Percentiles rank a stretch among this genome's conserved stretches.
Evolutionary conservation across 139 green algal species (phyloP).

Genomic region (Astrephomene gubernaculifera): DNA sequence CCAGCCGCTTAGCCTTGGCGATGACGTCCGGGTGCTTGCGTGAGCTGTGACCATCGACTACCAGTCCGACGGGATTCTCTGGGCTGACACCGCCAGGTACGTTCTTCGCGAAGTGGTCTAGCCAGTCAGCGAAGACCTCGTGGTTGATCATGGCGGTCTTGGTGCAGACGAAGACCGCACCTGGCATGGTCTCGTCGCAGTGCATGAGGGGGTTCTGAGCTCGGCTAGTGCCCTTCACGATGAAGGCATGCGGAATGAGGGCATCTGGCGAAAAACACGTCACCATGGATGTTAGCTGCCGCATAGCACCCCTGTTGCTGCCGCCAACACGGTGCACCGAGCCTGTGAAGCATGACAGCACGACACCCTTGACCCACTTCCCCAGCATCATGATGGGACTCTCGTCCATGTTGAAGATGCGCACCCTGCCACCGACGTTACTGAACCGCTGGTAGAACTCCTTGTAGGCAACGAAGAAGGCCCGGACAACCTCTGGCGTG

Average conservation of each 20-base stretch:
- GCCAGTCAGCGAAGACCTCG: not conserved
- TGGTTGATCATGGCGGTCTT: not conserved
- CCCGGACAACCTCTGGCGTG: not conserved
- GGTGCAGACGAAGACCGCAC: no score
- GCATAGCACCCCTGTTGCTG: not conserved
- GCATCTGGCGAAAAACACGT: not conserved
- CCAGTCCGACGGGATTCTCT: no score
- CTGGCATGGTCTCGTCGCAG: no score
- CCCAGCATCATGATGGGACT: not conserved
- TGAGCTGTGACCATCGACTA: no score
- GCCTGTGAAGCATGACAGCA: not conserved
- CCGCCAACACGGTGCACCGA: not conserved
- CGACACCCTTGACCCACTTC: not conserved
- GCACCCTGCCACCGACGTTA: not conserved
- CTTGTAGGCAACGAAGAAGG: not conserved
- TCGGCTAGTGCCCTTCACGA: not conserved
- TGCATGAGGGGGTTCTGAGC: not conserved
- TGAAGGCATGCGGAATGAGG: constrained; percentile 4
- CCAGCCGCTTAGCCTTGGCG: no score
- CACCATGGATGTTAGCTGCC: not conserved
- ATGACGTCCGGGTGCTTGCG: no score
- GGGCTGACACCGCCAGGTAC: no score
- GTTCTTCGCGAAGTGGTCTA: no score
- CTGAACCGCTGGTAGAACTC: not conserved
- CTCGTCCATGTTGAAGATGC: constrained; percentile 13